These are phyloP conservation scores for Botrytis pseudocinerea DNA, from an alignment of 2,329 filamentous ascomycete species.

Conservation along the genomic window DNA sequence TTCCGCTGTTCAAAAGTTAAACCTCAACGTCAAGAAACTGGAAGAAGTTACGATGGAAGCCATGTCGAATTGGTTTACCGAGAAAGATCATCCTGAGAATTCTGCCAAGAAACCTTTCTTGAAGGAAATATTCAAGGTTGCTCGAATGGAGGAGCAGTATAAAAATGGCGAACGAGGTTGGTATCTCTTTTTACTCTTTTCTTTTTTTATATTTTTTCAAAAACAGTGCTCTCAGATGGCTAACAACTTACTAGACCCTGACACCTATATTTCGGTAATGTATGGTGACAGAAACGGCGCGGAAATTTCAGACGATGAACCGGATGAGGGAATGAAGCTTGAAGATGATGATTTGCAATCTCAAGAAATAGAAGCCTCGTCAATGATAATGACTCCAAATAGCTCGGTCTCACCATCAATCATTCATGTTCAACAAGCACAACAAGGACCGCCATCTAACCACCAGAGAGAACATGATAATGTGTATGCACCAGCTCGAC, in stretches of 20 bases:
- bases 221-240: background rate
- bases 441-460: slow-evolving; percentile 1
- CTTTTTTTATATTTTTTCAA: background rate
- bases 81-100: slow-evolving; percentile 56
- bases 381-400: slow-evolving; percentile 25
- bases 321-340: slow-evolving; percentile 27
- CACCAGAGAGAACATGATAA: slow-evolving; percentile 27
- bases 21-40: slow-evolving; percentile 51
- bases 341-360: slow-evolving; percentile 34
- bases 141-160: slow-evolving; percentile 56
- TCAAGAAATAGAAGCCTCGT: slow-evolving; percentile 32
- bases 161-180: slow-evolving; percentile 59
- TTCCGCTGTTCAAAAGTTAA: slow-evolving; percentile 53
- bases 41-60: slow-evolving; percentile 60
- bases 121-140: slow-evolving; percentile 63
- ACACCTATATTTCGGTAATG: slow-evolving; percentile 30
- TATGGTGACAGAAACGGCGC: slow-evolving; percentile 28
- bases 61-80: slow-evolving; percentile 58
- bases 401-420: slow-evolving; percentile 3
- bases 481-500: slow-evolving; percentile 21
- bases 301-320: slow-evolving; percentile 32
- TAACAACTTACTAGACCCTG: slow-evolving; percentile 25
- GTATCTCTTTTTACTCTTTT: slow-evolving; percentile 28
- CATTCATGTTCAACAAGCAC: slow-evolving; percentile 24
- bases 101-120: slow-evolving; percentile 55